Conservation (phyloP, 768 basidiomycete genomes). For the Lenzites betulinus region DNA sequence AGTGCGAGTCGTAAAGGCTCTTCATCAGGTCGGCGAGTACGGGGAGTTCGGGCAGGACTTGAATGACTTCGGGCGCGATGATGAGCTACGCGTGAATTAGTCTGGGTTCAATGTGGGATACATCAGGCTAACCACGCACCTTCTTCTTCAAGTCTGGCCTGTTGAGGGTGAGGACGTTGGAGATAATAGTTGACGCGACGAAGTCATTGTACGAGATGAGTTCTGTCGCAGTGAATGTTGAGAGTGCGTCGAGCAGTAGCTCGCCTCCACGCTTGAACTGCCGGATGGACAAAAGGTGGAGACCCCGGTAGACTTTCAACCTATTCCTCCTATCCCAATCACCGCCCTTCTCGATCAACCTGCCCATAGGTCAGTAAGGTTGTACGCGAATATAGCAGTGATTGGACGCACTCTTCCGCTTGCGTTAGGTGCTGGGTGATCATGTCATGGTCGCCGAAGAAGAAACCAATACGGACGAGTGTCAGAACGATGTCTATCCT, state of each 20-base stretch:
- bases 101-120: not conserved
- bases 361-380: conserved; percentile 31
- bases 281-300: conserved; percentile 85
- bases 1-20: conserved; percentile 90
- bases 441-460: conserved; percentile 78
- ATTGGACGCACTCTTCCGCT: conserved; percentile 70
- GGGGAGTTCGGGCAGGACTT: conserved; percentile 81
- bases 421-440: conserved; percentile 72
- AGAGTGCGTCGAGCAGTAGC: conserved; percentile 86
- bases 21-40: conserved; percentile 81
- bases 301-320: conserved; percentile 91
- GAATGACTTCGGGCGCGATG: conserved; percentile 82
- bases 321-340: conserved; percentile 98
- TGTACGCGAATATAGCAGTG: not conserved
- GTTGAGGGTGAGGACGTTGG: conserved; percentile 73
- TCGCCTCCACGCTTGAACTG: conserved; percentile 88
- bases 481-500: conserved; percentile 92
- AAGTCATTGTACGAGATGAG: conserved; percentile 88
- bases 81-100: conserved; percentile 60
- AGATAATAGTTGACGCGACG: conserved; percentile 80
- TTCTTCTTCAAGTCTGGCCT: conserved; percentile 91
- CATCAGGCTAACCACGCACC: conserved; percentile 40
- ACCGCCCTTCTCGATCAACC: conserved; percentile 91
- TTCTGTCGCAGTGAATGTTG: conserved; percentile 94
- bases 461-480: conserved; percentile 86